A percentile compares a stretch with the other conserved stretches of the same genome.
Conservation (phyloP, 306 rosid genomes). For the Alnus rubra region DNA sequence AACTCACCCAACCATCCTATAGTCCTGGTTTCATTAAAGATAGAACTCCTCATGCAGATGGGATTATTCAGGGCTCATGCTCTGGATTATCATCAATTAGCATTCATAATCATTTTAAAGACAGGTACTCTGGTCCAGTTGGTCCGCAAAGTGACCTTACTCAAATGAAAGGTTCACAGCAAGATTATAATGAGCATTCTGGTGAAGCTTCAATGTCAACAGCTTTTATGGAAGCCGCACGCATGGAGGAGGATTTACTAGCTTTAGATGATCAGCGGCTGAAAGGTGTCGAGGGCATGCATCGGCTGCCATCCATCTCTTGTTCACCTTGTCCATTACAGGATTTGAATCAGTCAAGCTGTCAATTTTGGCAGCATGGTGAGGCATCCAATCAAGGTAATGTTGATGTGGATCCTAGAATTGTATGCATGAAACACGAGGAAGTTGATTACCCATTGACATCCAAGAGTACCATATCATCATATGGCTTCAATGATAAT, state of each 20-base stretch:
- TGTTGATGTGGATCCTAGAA: constrained; percentile 4
- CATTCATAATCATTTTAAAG: constrained; percentile 32
- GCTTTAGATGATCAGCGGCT: constrained; percentile 28
- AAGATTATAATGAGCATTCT: constrained; percentile 29
- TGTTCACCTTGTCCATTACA: constrained; percentile 25
- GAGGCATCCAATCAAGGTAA: constrained; percentile 33
- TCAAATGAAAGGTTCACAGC: constrained; percentile 28
- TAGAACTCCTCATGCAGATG: constrained; percentile 16
- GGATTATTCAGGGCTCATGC: constrained; percentile 37
- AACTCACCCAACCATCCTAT: constrained; percentile 19
- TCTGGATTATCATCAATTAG: constrained; percentile 35
- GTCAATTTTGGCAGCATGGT: constrained; percentile 35
- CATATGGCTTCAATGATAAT: background rate
- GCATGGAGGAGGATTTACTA: constrained; percentile 41
- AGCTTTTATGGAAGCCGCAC: constrained; percentile 41
- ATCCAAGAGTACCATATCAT: background rate
- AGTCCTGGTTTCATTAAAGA: constrained; percentile 26
- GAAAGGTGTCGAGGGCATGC: constrained; percentile 20
- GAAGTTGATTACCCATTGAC: background rate
- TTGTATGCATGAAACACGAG: background rate
- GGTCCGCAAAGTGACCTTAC: constrained; percentile 26
- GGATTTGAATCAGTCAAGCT: constrained; percentile 30
- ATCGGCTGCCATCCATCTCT: constrained; percentile 24
- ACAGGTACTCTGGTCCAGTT: constrained; percentile 22
- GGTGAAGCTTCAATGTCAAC: constrained; percentile 40